phyloP scores from a whole-genome alignment of 805 yeast species.

The Candida ascalaphidarum region DNA sequence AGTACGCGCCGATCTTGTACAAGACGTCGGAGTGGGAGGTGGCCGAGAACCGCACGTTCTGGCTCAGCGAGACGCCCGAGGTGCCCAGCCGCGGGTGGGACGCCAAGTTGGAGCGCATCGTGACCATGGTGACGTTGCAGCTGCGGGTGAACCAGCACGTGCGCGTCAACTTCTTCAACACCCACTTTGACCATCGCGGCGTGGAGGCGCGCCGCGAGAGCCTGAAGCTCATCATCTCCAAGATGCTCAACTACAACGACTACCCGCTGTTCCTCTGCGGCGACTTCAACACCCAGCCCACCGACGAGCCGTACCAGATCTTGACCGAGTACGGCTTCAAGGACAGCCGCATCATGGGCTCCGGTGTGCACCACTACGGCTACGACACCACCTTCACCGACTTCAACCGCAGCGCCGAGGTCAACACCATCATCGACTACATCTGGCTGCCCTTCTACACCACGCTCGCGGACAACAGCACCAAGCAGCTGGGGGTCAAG shows the following conservation, averaged over 20 bases:
- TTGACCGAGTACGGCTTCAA: conserved; percentile 26
- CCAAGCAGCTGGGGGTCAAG: conserved; percentile 21
- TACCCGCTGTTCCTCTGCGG: conserved; percentile 34
- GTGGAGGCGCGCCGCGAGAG: conserved; percentile 25
- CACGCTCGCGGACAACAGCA: conserved; percentile 3
- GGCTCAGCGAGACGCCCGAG: conserved; percentile 34
- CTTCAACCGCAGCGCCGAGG: conserved; percentile 25
- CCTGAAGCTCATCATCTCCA: conserved; percentile 27
- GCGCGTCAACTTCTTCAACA: conserved; percentile 26
- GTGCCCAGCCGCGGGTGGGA: conserved; percentile 35
- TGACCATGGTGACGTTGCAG: conserved; percentile 27
- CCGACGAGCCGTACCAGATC: conserved; percentile 31
- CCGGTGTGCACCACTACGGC: conserved; percentile 28
- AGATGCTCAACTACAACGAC: conserved; percentile 23
- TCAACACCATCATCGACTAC: conserved; percentile 31
- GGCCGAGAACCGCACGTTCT: conserved; percentile 22
- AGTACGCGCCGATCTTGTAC: conserved; percentile 29
- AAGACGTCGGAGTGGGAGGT: conserved; percentile 21
- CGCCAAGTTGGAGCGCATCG: conserved; percentile 32
- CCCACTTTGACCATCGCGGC: conserved; percentile 36
- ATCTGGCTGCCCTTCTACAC: conserved; percentile 32
- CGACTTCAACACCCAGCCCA: conserved; percentile 34
- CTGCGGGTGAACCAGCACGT: conserved; percentile 17
- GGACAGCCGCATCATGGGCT: conserved; percentile 27
- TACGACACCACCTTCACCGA: conserved; percentile 41